These are phyloP conservation scores for Cyclotella baltica DNA, from an alignment of 108 stramenopile genomes.

Conservation along the genomic window DNA sequence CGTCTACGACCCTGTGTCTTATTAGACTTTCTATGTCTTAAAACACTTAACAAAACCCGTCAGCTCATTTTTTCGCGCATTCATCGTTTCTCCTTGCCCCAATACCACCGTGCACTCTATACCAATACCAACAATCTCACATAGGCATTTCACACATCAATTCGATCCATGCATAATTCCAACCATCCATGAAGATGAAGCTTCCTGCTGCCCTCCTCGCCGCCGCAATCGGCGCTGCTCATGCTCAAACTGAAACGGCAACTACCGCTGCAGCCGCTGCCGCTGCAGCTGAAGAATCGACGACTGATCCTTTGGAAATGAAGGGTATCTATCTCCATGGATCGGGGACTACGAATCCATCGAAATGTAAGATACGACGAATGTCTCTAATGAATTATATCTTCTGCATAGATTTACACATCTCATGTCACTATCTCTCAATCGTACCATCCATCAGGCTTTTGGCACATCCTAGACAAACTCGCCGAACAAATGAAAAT, in stretches of 20 bases:
- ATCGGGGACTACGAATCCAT: slow-evolving; percentile 90
- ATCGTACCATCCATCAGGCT: slow-evolving; percentile 15
- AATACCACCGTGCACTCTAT: too few relatives aligned
- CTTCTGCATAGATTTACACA: neutral
- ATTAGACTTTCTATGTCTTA: too few relatives aligned
- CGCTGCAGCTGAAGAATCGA: neutral
- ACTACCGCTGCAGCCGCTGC: slow-evolving; percentile 1
- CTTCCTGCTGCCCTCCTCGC: slow-evolving; percentile 13
- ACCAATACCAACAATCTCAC: too few relatives aligned
- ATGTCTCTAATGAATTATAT: neutral
- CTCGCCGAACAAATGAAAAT: slow-evolving; percentile 64
- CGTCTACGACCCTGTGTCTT: too few relatives aligned
- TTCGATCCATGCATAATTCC: too few relatives aligned
- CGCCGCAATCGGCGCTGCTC: slow-evolving; percentile 9
- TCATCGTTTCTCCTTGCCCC: too few relatives aligned
- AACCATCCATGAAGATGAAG: slow-evolving; percentile 27
- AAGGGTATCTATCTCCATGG: slow-evolving; percentile 62
- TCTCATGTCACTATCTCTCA: neutral
- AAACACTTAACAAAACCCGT: too few relatives aligned
- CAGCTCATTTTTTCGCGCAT: too few relatives aligned
- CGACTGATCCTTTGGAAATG: neutral
- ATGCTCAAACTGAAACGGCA: slow-evolving; percentile 8
- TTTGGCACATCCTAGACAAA: slow-evolving; percentile 81
- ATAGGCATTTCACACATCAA: too few relatives aligned
- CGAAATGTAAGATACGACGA: slow-evolving; percentile 65